These are phyloP conservation scores for Skeletonema potamos DNA, from an alignment of 108 stramenopile species.

Conservation along the genomic window DNA sequence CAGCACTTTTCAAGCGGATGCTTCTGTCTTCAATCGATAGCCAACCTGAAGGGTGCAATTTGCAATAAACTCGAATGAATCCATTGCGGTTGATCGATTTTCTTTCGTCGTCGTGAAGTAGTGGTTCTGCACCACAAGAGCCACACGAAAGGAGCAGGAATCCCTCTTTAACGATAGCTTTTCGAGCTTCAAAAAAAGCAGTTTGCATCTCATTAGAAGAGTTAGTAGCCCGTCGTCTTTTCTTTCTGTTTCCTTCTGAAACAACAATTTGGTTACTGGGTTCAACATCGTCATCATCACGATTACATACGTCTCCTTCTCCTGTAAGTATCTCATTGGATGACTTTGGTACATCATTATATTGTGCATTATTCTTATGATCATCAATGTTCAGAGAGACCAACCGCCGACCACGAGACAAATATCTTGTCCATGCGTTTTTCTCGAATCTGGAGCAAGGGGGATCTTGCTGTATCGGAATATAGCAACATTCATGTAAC, in stretches of 20 bases:
- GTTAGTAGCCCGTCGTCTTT: conserved; percentile 7
- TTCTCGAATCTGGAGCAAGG: conserved; percentile 39
- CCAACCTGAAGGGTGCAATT: conserved; percentile 42
- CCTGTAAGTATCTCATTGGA: not conserved
- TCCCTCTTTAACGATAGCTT: conserved; percentile 13
- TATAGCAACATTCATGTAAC: conserved; percentile 32
- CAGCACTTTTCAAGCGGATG: not conserved
- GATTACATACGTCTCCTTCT: not conserved
- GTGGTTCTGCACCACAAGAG: not conserved
- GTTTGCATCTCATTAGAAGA: not conserved
- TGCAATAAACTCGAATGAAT: conserved; percentile 1
- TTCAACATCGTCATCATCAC: conserved; percentile 4
- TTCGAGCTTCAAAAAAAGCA: not conserved
- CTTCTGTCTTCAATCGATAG: conserved; percentile 42
- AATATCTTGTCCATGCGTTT: conserved; percentile 30
- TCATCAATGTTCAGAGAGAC: conserved; percentile 34
- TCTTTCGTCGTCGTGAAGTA: not conserved
- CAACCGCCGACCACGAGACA: conserved; percentile 25
- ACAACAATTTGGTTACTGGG: conserved; percentile 15
- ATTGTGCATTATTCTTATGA: conserved; percentile 15
- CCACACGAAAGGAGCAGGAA: conserved; percentile 10
- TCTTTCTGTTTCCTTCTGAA: conserved; percentile 5
- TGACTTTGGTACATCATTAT: not conserved
- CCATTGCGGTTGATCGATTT: not conserved
- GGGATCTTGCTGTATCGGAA: conserved; percentile 17